Conservation (phyloP, 495 filamentous ascomycete species). For the Evansstolkia leycettana region DNA sequence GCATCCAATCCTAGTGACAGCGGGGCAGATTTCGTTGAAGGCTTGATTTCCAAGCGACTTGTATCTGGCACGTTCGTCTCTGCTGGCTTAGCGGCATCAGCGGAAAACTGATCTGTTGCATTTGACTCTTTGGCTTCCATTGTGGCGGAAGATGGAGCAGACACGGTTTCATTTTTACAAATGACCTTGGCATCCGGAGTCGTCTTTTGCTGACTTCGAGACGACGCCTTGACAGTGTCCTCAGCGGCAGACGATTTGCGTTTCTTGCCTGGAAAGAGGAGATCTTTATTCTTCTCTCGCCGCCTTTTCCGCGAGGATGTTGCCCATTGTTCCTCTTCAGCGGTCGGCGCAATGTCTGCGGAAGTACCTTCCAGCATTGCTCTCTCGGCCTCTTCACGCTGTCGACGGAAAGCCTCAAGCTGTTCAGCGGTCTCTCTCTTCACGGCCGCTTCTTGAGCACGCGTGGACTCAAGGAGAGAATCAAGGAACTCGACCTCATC, state of each 20-base stretch:
- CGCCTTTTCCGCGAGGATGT: slow-evolving; percentile 46
- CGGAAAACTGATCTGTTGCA: not conserved
- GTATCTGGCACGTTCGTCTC: slow-evolving; percentile 2
- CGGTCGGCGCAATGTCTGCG: slow-evolving; percentile 18
- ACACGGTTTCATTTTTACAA: not conserved
- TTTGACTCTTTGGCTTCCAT: not conserved
- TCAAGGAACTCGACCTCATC: slow-evolving; percentile 91
- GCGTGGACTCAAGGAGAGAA: slow-evolving; percentile 53
- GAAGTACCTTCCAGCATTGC: slow-evolving; percentile 26
- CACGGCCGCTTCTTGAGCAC: slow-evolving; percentile 61
- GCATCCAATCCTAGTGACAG: slow-evolving; percentile 24
- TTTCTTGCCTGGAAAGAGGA: slow-evolving; percentile 45
- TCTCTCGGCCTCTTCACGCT: slow-evolving; percentile 55
- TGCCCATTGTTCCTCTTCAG: slow-evolving; percentile 41
- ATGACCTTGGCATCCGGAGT: slow-evolving; percentile 1
- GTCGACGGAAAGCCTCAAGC: slow-evolving; percentile 54
- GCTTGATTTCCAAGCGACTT: slow-evolving; percentile 2
- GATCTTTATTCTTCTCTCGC: slow-evolving; percentile 41
- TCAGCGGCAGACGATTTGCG: slow-evolving; percentile 32
- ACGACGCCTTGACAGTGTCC: slow-evolving; percentile 2
- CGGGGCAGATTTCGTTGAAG: slow-evolving; percentile 6
- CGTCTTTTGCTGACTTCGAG: slow-evolving; percentile 7
- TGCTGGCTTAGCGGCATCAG: not conserved
- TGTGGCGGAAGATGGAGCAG: not conserved
- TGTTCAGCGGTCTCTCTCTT: slow-evolving; percentile 63